These are phyloP conservation scores for Diaporthe helianthi DNA, from an alignment of 2,329 filamentous ascomycete species.

Conservation along the genomic window DNA sequence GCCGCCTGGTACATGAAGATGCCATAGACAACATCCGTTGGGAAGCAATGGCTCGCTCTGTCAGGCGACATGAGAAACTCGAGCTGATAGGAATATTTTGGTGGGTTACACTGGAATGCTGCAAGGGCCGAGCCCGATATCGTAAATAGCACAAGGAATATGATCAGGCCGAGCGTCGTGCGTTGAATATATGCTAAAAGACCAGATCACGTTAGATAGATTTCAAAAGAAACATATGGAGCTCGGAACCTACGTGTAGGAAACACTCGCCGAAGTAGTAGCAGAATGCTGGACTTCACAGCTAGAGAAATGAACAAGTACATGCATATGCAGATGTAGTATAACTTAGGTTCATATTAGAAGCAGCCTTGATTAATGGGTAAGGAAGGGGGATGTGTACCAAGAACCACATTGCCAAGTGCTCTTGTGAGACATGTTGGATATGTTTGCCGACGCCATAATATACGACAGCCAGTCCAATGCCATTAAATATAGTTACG, in stretches of 20 bases:
- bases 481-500: conserved; percentile 28
- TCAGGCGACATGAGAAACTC: conserved; percentile 31
- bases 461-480: conserved; percentile 25
- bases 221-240: neutral
- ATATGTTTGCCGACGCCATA: conserved; percentile 32
- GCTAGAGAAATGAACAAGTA: conserved; percentile 29
- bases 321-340: conserved; percentile 32
- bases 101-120: conserved; percentile 33
- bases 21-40: conserved; percentile 5
- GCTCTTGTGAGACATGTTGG: conserved; percentile 16
- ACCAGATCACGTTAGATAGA: neutral
- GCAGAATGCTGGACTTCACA: conserved; percentile 28
- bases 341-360: conserved; percentile 10
- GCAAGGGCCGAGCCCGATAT: conserved; percentile 29
- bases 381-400: neutral
- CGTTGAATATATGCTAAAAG: conserved; percentile 27
- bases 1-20: conserved; percentile 34
- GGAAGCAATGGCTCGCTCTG: conserved; percentile 28
- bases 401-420: conserved; percentile 27
- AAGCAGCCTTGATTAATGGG: neutral
- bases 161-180: conserved; percentile 27
- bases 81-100: conserved; percentile 33
- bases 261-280: conserved; percentile 29
- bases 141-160: conserved; percentile 32
- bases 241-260: conserved; percentile 10